These are phyloP conservation scores for Tylopilus felleus DNA, from an alignment of 768 basidiomycete species.

Conservation along the genomic window DNA sequence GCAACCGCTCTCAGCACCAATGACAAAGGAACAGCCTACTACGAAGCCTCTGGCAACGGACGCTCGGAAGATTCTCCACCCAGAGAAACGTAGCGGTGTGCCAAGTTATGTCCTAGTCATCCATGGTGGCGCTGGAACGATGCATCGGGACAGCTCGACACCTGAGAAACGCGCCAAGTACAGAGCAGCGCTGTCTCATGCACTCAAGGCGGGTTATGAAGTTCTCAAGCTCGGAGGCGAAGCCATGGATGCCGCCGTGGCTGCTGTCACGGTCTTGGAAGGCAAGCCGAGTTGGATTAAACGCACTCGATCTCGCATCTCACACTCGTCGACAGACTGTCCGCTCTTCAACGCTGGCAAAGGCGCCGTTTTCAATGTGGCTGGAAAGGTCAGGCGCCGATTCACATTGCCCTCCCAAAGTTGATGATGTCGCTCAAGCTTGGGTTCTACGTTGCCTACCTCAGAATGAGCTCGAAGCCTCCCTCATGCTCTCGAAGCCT, in stretches of 20 bases:
- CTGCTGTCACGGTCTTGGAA: conserved; percentile 73
- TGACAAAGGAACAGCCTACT: conserved; percentile 6
- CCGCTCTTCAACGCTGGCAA: conserved; percentile 78
- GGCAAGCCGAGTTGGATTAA: conserved; percentile 49
- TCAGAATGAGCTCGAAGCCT: conserved; percentile 80
- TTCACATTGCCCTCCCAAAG: neutral
- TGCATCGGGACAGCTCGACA: conserved; percentile 54
- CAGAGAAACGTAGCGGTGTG: conserved; percentile 7
- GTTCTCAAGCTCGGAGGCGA: conserved; percentile 67
- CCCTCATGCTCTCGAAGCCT: conserved; percentile 77
- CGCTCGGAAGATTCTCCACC: neutral
- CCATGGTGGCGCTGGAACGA: conserved; percentile 79
- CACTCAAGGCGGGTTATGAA: conserved; percentile 60
- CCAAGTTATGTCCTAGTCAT: conserved; percentile 60
- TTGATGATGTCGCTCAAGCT: neutral
- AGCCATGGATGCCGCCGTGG: conserved; percentile 78
- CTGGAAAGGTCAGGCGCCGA: conserved; percentile 61
- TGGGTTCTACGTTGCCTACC: neutral
- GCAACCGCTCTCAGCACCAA: neutral
- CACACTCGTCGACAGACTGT: conserved; percentile 46
- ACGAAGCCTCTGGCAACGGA: neutral
- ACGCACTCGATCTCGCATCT: neutral
- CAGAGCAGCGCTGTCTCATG: conserved; percentile 48
- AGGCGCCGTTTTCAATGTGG: conserved; percentile 80
- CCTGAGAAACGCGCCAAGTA: conserved; percentile 59